These are phyloP conservation scores for Fusarium sp. DNA, from an alignment of 2,329 filamentous ascomycete genomes.

Conservation along the genomic window DNA sequence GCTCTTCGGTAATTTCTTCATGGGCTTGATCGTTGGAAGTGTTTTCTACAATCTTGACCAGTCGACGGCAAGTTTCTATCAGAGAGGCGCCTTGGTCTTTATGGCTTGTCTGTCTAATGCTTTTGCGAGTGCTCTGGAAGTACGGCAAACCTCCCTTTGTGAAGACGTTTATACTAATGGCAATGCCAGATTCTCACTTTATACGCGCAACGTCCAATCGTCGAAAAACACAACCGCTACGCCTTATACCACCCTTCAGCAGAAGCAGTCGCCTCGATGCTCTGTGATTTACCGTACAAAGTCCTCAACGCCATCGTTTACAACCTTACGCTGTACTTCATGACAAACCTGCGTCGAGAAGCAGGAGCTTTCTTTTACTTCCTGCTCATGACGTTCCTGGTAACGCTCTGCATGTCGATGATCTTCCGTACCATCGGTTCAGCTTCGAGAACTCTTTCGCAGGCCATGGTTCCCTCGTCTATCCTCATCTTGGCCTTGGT, in stretches of 20 bases:
- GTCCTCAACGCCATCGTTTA: conserved; percentile 52
- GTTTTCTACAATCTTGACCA: conserved; percentile 61
- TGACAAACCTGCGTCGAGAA: conserved; percentile 57
- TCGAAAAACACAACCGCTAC: conserved; percentile 52
- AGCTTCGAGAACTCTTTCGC: conserved; percentile 64
- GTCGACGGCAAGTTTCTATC: conserved; percentile 58
- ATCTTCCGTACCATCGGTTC: conserved; percentile 58
- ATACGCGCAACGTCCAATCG: conserved; percentile 47
- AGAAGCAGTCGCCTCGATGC: conserved; percentile 48
- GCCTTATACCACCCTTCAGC: conserved; percentile 50
- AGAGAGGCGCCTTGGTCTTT: conserved; percentile 61
- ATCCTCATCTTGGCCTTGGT: conserved; percentile 48
- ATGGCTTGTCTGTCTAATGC: conserved; percentile 64
- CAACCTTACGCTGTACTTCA: conserved; percentile 61
- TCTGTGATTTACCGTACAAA: conserved; percentile 56
- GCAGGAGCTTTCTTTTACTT: conserved; percentile 61
- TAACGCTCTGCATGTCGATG: conserved; percentile 44
- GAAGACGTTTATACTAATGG: conserved; percentile 41
- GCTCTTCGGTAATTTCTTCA: conserved; percentile 58
- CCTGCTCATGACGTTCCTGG: conserved; percentile 56
- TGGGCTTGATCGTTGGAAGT: conserved; percentile 63
- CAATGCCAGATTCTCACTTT: conserved; percentile 41
- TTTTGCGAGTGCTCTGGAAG: conserved; percentile 51
- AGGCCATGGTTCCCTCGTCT: conserved; percentile 55
- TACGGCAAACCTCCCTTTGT: background rate